Evolutionary conservation across 2,329 filamentous ascomycete genomes (phyloP), one percentile per base, ranked within the genome.

Genomic region (Metarhizium robertsii): DNA sequence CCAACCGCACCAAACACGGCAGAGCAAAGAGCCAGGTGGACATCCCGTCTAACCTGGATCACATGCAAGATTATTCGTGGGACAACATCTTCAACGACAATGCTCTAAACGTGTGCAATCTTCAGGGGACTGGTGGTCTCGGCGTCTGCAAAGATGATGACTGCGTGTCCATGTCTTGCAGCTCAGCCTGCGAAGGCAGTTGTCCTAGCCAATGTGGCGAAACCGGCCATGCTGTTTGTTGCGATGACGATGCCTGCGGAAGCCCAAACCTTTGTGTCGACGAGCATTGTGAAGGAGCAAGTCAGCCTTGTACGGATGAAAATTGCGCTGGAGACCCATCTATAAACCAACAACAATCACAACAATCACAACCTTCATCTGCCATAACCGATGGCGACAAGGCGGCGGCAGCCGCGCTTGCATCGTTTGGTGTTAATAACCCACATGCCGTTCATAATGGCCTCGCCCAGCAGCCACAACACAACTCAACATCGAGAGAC

Each of bases 181-280:
- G 62, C 57, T 71, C 69, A 18, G 62, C 67, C 13, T 74, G 71
- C 53, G 68, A 64, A 6, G 64, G 62, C 49, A 67, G 60, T 40
- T 72, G 71, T 50, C 61, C 64, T 43, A 69, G 67, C 59, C 62
- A 72, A 47, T 73, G 69, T 51, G 69, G 64, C 46, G 67, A 67
- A 5, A 61, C 58, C 25, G 64, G 64, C 29, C 63, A 64, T 20
- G 66, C 59, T 50, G 63, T 71, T 48, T 69, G 69, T 52, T 75
- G 73, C 55, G 66, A 67, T 32, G 68, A 72, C 53, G 64, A 66
- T 38, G 63, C 65, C 6, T 74, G 71, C 59, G 60, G 59, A 56
- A 29, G 61, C 66, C 32, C 63, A 59, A 53, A 63, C 20, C 52
- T 61, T 18, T 64, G 62, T 50, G 52, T 61, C 16, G 62, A 64